Evolutionary conservation across 805 yeast genomes (phyloP).

Genomic region (Wickerhamomyces canadensis): DNA sequence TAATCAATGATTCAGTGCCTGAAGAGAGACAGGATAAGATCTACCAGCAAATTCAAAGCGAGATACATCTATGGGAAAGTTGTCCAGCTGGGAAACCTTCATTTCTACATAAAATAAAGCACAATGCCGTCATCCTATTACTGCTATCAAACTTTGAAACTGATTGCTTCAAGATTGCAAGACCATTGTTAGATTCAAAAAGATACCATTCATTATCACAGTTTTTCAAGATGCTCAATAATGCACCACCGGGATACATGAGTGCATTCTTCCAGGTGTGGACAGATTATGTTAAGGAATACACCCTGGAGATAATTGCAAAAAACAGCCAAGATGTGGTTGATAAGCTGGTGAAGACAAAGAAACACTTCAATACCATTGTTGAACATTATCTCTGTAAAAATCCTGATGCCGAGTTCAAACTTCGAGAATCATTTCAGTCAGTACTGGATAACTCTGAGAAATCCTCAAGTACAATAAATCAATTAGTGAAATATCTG

Average conservation of each 20-base stretch:
- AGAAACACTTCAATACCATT: conserved; percentile 10
- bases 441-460: conserved; percentile 5
- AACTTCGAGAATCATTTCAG: conserved; percentile 17
- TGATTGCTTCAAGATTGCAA: conserved; percentile 4
- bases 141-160: conserved; percentile 7
- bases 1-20: not conserved
- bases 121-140: conserved; percentile 1
- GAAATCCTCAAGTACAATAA: conserved; percentile 5
- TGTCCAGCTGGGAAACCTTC: not conserved
- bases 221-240: conserved; percentile 11
- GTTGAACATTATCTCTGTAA: conserved; percentile 6
- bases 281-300: conserved; percentile 10
- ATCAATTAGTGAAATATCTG: conserved; percentile 11
- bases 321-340: conserved; percentile 8
- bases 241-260: conserved; percentile 1
- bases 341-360: conserved; percentile 11
- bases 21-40: not conserved
- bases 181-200: conserved; percentile 11
- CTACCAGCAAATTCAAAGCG: conserved; percentile 2
- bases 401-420: conserved; percentile 13
- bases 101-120: conserved; percentile 1
- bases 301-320: conserved; percentile 6
- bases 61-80: conserved; percentile 12
- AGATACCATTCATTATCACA: conserved; percentile 3
- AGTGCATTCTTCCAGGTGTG: conserved; percentile 6